Base-by-base conservation (phyloP, 1,284 basidiomycete species). In the Phylloporus gajari region DNA sequence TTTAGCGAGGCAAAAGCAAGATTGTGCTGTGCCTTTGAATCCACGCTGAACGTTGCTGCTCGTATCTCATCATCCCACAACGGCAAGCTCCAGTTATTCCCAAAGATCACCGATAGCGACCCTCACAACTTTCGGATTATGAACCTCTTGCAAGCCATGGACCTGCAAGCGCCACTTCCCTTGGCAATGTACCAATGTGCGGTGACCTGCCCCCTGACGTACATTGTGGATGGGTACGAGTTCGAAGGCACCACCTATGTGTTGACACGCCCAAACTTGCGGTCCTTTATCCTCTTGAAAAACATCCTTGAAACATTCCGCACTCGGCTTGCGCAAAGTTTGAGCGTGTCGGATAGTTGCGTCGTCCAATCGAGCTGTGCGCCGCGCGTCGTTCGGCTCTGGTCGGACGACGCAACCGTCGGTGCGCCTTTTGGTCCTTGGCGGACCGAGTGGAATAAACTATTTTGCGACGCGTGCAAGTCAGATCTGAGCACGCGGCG, bases 91-190 rank as follows among this genome's bases (percentile, higher is more conserved):
- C 7, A 19, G 5, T 9, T 75, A n/a, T 75, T 72, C 51, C 62
- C 56, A 7, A 51, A 48, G 3, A 65, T 78, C 62, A 62, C 65
- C 5, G 59, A 46, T 25, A 30, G 61, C 3, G 71, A 79, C 40
- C 79, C 74, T 6, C 61, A 72, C 61, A 68, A 73, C 63, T 76
- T 80, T 65, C 72, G 58, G n/a, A 56, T 72, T 23, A 76, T 78
- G 71, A 79, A 79, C 23, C 64, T 78, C 35, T 6, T 77, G 56
- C 69, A 59, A 17, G 72, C 75, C 32, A 66, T 70, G 68, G 68
- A 56, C 13, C 6, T 80, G 17, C 42, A 42, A 25, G 30, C 69
- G 0, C 25, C 72, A 32, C 77, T 78, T 44, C 75, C 75, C 9
- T 32, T 75, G 23, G 63, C 70, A 7, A 72, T 80, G 68, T 75